Evolutionary conservation across 1,284 basidiomycete species (phyloP).

Genomic region (Sutorius eximius): DNA sequence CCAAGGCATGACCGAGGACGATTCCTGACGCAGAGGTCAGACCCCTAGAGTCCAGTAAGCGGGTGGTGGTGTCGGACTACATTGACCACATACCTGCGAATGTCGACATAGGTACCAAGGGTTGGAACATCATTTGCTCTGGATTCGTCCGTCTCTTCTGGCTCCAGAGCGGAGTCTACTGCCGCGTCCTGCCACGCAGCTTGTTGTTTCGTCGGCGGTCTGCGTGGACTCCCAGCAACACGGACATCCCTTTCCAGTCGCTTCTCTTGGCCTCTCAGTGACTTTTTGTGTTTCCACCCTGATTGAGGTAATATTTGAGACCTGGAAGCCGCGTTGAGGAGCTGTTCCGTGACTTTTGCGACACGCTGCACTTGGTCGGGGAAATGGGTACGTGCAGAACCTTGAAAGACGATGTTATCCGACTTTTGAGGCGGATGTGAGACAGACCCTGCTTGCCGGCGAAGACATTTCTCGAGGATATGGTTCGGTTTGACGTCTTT

Average conservation of each 20-base stretch:
- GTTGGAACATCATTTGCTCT: conserved; percentile 16
- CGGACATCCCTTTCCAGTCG: conserved; percentile 27
- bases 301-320: conserved; percentile 22
- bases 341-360: conserved; percentile 30
- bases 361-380: conserved; percentile 16
- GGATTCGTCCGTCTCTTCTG: conserved; percentile 21
- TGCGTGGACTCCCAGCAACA: background rate
- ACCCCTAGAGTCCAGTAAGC: conserved; percentile 42
- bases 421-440: conserved; percentile 3
- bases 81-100: conserved; percentile 49
- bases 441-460: background rate
- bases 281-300: conserved; percentile 33
- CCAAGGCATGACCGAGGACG: conserved; percentile 42
- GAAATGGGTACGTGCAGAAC: background rate
- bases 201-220: conserved; percentile 19
- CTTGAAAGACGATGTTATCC: background rate
- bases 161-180: conserved; percentile 2
- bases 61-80: background rate
- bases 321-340: conserved; percentile 29
- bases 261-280: conserved; percentile 34
- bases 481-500: conserved; percentile 19
- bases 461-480: conserved; percentile 13
- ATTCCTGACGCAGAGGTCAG: conserved; percentile 44
- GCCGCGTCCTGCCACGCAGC: conserved; percentile 25
- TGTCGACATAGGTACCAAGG: conserved; percentile 59